phyloP scores from a whole-genome alignment of 1,139 yeast species.

The Geotrichum fermentans region DNA sequence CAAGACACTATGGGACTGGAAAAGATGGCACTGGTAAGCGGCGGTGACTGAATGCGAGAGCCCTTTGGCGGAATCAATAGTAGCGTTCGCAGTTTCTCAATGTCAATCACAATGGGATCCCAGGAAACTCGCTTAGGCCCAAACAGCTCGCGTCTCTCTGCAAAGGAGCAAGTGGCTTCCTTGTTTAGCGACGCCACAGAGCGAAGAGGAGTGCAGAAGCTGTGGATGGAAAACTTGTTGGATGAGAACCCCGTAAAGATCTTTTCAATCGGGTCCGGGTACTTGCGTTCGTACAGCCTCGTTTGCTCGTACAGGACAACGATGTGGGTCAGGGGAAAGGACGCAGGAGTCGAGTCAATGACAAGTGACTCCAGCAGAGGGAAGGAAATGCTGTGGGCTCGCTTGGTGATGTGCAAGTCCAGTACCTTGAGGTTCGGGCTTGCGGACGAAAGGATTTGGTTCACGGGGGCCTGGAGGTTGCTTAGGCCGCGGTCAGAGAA shows the following conservation, averaged over 20 bases:
- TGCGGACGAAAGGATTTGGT: conserved; percentile 12
- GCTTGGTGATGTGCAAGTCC: conserved; percentile 12
- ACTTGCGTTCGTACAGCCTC: conserved; percentile 10
- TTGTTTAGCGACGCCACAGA: conserved; percentile 5
- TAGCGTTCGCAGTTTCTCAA: conserved; percentile 5
- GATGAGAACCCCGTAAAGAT: conserved; percentile 12
- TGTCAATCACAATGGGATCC: conserved; percentile 16
- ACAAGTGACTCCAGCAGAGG: conserved; percentile 13
- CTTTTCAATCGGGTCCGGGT: conserved; percentile 11
- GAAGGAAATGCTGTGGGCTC: conserved; percentile 7
- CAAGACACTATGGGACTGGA: background rate
- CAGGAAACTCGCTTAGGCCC: conserved; percentile 7
- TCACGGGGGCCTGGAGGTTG: conserved; percentile 2
- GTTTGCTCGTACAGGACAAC: conserved; percentile 10
- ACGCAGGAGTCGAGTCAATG: background rate
- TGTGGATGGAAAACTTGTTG: conserved; percentile 9
- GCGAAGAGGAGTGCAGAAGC: conserved; percentile 12
- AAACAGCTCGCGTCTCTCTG: conserved; percentile 6
- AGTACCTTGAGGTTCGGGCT: conserved; percentile 1
- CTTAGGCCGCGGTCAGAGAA: background rate
- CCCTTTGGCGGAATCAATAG: conserved; percentile 2
- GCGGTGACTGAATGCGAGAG: conserved; percentile 1
- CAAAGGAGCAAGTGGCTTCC: conserved; percentile 1
- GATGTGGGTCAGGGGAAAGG: conserved; percentile 11
- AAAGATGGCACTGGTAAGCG: conserved; percentile 8